Evolutionary conservation across 148 eudicot species (phyloP), one percentile per base, ranked within the genome.

Genomic region (Tetragonia tetragonoides): DNA sequence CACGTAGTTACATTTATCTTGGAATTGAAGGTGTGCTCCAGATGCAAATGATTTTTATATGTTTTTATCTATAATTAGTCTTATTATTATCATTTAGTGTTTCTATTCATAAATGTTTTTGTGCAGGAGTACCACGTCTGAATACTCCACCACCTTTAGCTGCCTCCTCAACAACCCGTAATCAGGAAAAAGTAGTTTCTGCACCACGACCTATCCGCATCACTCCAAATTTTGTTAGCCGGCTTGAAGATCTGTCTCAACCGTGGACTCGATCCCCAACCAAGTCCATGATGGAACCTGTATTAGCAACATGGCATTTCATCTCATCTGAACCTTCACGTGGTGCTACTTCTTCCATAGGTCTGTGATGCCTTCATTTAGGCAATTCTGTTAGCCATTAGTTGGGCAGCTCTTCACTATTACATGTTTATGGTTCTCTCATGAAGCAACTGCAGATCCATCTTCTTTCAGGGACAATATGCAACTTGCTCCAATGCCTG

Each of bases 201-300:
- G 95, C 93, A 66, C 99, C 98, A 54, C 91, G 81, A 84, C 99
- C 99, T 39, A 87, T 95, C 72, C 98, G 99, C 66, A 76, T 95
- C 65, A 84, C 92, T 71, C 88, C 97, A 0, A 88, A 95, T 76
- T 80, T 91, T 75, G 94, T 90, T 71, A 91, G 87, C 79, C 87
- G 82, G 75, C 89, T 93, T 70, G 99, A 95, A 64, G 99, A 95
- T 87, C 82, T 93, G 75, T 90, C 99, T 81, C 99, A 95, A 81
- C 98, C 99, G 44, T 95, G 99, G 99, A 95, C 99, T 60, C 90
- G 99, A 20, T 95, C 99, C 41, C 99, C 99, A 46, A 95, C 98
- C 75, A 95, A 95, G 85, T 90, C 99, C 59, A 88, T 87, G 83
- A 83, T 90, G 89, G 99, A 93, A 69, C 98, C 99, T 70, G 88